A percentile compares a stretch with the other conserved stretches of the same genome.
Conservation (phyloP, 768 basidiomycete genomes). For the Pholiota microspora region DNA sequence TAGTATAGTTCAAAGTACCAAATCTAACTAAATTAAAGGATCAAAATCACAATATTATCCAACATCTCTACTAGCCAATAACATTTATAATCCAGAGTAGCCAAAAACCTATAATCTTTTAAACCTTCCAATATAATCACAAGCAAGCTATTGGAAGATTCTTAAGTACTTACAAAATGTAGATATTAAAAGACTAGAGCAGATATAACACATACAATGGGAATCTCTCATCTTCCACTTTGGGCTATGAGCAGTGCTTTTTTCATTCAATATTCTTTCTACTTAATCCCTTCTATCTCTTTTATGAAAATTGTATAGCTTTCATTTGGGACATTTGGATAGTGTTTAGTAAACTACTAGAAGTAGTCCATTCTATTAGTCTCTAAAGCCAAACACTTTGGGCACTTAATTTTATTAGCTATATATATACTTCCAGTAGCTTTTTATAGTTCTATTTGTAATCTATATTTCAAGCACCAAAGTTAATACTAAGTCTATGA, state of each 20-base stretch:
- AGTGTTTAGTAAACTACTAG: not conserved
- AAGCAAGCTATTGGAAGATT: not conserved
- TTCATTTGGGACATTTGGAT: constrained; percentile 32
- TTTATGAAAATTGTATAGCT: constrained; percentile 31
- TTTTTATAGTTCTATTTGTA: constrained; percentile 28
- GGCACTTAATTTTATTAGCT: constrained; percentile 11
- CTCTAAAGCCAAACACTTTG: not conserved
- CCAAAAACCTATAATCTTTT: constrained; percentile 19
- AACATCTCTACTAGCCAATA: constrained; percentile 4
- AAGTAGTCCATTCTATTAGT: not conserved
- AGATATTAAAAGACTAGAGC: not conserved
- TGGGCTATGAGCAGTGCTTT: constrained; percentile 28
- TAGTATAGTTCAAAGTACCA: constrained; percentile 23
- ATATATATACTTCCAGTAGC: constrained; percentile 27
- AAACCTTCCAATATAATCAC: constrained; percentile 14
- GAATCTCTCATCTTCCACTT: constrained; percentile 27
- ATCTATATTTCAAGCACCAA: constrained; percentile 30
- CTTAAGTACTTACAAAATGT: not conserved
- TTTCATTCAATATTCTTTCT: constrained; percentile 30
- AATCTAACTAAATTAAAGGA: constrained; percentile 19
- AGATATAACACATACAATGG: constrained; percentile 21
- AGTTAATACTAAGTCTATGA: constrained; percentile 35
- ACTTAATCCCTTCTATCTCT: constrained; percentile 34
- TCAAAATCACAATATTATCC: constrained; percentile 29
- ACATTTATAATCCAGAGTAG: constrained; percentile 20